Base-by-base conservation (phyloP, 2,329 filamentous ascomycete species). In the Penicillium frequentans region DNA sequence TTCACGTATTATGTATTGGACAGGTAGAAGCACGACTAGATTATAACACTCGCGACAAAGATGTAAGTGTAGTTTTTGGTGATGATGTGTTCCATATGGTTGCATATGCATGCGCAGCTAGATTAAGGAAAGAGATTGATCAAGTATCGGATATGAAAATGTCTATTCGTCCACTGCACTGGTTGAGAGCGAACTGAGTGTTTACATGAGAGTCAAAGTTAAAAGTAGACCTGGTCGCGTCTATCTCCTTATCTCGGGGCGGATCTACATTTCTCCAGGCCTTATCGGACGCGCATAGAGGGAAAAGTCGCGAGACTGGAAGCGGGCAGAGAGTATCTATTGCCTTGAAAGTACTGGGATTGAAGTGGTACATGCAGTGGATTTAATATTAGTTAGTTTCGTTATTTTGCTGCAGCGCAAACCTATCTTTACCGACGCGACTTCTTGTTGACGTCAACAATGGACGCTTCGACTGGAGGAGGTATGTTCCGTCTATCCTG, bases 401-500 rank as follows among this genome's bases (percentile, higher is more conserved):
- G 19, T 14, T 23, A 7, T 42, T 5, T 21, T 42, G 19, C 21
- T 23, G 35, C 35, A 23, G 39, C 9, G 19, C 19, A 14, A 21
- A 14, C 14, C 5, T 2, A 42, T 13, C 4, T 2, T 19, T 42
- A 5, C 10, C 10, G 23, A 23, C 39, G 39, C 39, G 39, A 42
- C 39, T 42, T 42, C 39, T 23, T 23, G 39, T 42, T 42, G 37
- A 42, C 9, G 42, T 58, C 60, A 64, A 66, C 57, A 65, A 72
- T 71, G 68, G 70, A 72, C 58, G 51, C 55, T 29, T 67, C 67
- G 31, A 61, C 59, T 5, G 65, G 62, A 49, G 49, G 63, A 61
- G 63, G 70, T 71, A 52, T 61, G 58, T 60, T 52, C 24, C 43
- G 16, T 13, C n/a, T 21, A 27, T 46, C 31, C 11, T 31, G 23